Evolutionary conservation across 306 rosid species (phyloP).

Genomic region (Rubus parviflorus): DNA sequence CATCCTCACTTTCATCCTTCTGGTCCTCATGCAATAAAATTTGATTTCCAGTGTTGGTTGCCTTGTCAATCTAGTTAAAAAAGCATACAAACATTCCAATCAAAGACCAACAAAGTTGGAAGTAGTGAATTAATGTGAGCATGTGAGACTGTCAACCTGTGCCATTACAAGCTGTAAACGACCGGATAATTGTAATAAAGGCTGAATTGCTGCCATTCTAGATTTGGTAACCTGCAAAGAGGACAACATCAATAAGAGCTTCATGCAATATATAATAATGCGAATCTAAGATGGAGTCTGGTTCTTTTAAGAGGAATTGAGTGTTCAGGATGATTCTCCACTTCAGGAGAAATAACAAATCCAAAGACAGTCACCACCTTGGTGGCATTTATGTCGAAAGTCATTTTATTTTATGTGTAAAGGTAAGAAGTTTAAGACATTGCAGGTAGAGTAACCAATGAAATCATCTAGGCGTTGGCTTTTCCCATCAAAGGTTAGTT

Average conservation of each 20-base stretch:
- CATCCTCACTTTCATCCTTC: slow-evolving; percentile 46
- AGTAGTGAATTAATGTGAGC: background rate
- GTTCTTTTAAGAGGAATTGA: background rate
- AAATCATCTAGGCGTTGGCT: slow-evolving; percentile 8
- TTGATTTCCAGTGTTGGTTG: slow-evolving; percentile 43
- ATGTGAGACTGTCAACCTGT: slow-evolving; percentile 52
- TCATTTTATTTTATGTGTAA: background rate
- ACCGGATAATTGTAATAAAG: slow-evolving; percentile 76
- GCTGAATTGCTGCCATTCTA: slow-evolving; percentile 62
- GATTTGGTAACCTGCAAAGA: slow-evolving; percentile 53
- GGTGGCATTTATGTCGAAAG: background rate
- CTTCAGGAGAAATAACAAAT: background rate
- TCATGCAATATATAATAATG: background rate
- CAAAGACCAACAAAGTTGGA: slow-evolving; percentile 21
- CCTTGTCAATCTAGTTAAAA: slow-evolving; percentile 63
- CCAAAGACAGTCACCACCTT: background rate
- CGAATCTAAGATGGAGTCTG: background rate
- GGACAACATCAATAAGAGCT: background rate
- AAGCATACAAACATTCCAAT: slow-evolving; percentile 12
- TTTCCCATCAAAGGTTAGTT: background rate
- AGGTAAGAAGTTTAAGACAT: background rate
- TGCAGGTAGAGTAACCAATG: background rate
- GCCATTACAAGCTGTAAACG: slow-evolving; percentile 79
- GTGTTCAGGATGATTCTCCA: background rate
- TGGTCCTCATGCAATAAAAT: slow-evolving; percentile 26